Base-by-base conservation (phyloP, 2,329 filamentous ascomycete genomes). In the Coniochaeta hoffmannii region DNA sequence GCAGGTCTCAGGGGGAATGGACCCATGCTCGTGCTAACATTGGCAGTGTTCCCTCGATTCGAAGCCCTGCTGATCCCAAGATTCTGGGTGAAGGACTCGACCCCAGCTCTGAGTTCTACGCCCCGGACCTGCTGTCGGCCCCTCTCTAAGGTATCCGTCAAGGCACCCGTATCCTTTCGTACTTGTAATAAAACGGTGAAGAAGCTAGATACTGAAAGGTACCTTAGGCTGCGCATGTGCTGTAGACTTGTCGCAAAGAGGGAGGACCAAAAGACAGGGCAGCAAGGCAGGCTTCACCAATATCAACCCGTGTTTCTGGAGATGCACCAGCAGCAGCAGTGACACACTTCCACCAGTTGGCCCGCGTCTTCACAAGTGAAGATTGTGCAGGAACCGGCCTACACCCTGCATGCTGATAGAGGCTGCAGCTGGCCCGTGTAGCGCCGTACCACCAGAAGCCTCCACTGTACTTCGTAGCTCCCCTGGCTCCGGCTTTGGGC, bases 341-440 rank as follows among this genome's bases (percentile, higher is more conserved):
- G n/a, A 14, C 7, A 5, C 38, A 44, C 6, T 44, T 22, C 15
- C 41, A n/a, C n/a, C n/a, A n/a, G 41, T 46, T 28, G 41, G 41
- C 26, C 15, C 41, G 41, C 12, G 22, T 28, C 41, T 46, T 46
- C 19, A 10, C 38, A 14, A 22, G 17, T 44, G 10, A 36, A 35
- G 50, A 52, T 52, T 26, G 50, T 46, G 41, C 41, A 46, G 41
- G 41, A 46, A 46, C 41, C 41, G 22, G 36, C 36, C 11, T 41
- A 12, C 28, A 32, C 26, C 46, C 49, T 31, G 28, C 41, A 11
- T 49, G 7, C 41, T 49, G 46, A 28, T 17, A 50, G 24, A 50
- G 30, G 24, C 46, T 50, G 46, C 46, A 36, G 50, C 28, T 52
- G 50, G 50, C 34, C 50, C 50, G 50, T 52, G 50, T 52, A 6